These are phyloP conservation scores for Inonotus hispidus DNA, from an alignment of 1,284 basidiomycete genomes.

Conservation along the genomic window DNA sequence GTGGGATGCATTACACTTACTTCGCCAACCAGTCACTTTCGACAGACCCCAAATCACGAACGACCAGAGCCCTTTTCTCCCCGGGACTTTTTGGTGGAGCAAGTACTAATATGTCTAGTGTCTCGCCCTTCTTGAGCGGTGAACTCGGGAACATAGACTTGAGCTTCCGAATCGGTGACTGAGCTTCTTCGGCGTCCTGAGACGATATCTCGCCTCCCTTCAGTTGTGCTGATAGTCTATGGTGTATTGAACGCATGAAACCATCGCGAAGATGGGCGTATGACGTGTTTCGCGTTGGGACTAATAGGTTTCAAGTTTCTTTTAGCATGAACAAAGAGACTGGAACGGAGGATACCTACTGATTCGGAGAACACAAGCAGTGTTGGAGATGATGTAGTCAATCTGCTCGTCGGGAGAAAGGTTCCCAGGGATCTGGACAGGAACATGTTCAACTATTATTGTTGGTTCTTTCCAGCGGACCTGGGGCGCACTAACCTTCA, in stretches of 20 bases:
- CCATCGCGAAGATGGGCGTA: conserved; percentile 83
- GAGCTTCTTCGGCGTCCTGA: conserved; percentile 50
- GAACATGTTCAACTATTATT: conserved; percentile 28
- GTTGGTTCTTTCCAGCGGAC: neutral
- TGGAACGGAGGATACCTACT: conserved; percentile 34
- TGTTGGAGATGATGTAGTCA: conserved; percentile 58
- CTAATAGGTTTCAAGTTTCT: conserved; percentile 33
- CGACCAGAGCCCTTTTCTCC: conserved; percentile 51
- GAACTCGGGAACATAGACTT: conserved; percentile 73
- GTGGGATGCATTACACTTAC: neutral
- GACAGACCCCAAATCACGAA: conserved; percentile 66
- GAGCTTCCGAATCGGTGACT: conserved; percentile 62
- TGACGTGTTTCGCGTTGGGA: conserved; percentile 77
- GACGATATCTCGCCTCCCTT: conserved; percentile 47
- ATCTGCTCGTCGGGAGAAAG: conserved; percentile 67
- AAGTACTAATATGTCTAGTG: conserved; percentile 64
- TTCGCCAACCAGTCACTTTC: conserved; percentile 68
- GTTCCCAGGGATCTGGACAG: conserved; percentile 34
- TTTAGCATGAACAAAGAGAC: conserved; percentile 1
- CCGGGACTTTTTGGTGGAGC: conserved; percentile 41
- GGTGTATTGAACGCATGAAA: conserved; percentile 72
- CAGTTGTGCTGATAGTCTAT: conserved; percentile 52
- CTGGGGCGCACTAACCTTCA: conserved; percentile 40
- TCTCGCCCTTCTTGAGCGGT: conserved; percentile 55
- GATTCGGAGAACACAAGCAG: conserved; percentile 72